Evolutionary conservation across 805 yeast species (phyloP).

Genomic region (Ogataea paradorogensis): DNA sequence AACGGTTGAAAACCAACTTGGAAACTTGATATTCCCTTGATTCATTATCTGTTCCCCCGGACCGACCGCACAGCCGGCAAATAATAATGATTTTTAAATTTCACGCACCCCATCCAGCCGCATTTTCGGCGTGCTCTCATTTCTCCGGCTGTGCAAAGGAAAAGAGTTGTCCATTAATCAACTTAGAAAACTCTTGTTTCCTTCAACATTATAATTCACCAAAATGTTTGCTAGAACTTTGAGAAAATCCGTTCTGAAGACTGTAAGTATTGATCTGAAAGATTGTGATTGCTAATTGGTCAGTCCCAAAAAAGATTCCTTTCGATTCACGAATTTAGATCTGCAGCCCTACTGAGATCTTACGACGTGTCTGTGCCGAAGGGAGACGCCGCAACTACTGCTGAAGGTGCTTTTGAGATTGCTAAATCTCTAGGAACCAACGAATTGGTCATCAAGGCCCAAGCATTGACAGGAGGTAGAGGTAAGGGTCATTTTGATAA

Average conservation of each 20-base stretch:
- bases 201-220: constrained; percentile 2
- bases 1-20: not conserved
- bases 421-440: constrained; percentile 75
- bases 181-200: constrained; percentile 8
- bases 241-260: constrained; percentile 18
- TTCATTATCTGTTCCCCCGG: constrained; percentile 2
- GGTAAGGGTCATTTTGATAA: constrained; percentile 98
- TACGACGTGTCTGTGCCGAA: constrained; percentile 90
- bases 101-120: constrained; percentile 10
- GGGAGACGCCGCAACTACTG: constrained; percentile 88
- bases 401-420: constrained; percentile 80
- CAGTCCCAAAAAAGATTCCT: constrained; percentile 54
- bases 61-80: constrained; percentile 11
- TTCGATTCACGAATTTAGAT: constrained; percentile 93
- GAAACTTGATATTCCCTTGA: constrained; percentile 1
- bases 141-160: constrained; percentile 13
- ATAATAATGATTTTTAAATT: not conserved
- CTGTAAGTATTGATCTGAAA: constrained; percentile 16
- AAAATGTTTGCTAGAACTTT: constrained; percentile 26
- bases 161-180: constrained; percentile 9
- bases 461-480: constrained; percentile 98
- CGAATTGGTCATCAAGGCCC: constrained; percentile 95
- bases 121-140: constrained; percentile 6
- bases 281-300: constrained; percentile 3
- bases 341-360: constrained; percentile 75